Evolutionary conservation across 2,329 filamentous ascomycete species (phyloP).

Genomic region (Colletotrichum lentis): DNA sequence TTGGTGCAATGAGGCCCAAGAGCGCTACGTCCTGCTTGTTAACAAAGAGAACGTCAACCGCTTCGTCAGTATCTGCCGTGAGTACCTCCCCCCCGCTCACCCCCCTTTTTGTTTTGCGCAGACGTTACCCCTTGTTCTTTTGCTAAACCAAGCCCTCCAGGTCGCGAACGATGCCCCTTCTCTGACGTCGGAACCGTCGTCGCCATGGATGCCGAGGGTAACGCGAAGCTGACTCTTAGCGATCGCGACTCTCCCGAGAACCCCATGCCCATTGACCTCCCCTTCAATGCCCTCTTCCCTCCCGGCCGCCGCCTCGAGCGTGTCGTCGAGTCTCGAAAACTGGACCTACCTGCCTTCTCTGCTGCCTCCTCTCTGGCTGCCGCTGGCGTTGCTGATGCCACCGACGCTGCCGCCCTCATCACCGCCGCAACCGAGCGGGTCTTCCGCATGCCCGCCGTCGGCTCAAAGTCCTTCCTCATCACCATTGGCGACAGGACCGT

Average conservation of each 20-base stretch:
- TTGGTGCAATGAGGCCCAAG: constrained; percentile 97
- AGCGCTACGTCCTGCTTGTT: constrained; percentile 92
- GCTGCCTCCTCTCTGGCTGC: constrained; percentile 70
- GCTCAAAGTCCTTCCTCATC: constrained; percentile 97
- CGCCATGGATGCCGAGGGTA: constrained; percentile 66
- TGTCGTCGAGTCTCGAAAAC: constrained; percentile 74
- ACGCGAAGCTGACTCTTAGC: constrained; percentile 78
- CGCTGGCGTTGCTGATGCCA: constrained; percentile 63
- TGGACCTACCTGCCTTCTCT: constrained; percentile 76
- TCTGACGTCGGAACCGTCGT: constrained; percentile 86
- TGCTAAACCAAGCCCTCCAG: constrained; percentile 47
- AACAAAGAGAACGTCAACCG: constrained; percentile 80
- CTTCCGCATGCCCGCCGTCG: constrained; percentile 84
- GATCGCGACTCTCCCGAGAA: constrained; percentile 80
- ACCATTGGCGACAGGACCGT: constrained; percentile 95
- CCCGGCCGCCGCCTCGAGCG: constrained; percentile 84
- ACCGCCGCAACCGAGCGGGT: constrained; percentile 80
- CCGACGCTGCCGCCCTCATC: constrained; percentile 59
- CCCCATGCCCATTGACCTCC: constrained; percentile 84
- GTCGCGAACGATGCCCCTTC: constrained; percentile 89
- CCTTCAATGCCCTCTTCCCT: constrained; percentile 88
- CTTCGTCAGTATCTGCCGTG: constrained; percentile 72
- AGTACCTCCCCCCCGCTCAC: constrained; percentile 41
- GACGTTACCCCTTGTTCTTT: neutral
- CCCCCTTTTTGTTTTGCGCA: neutral